A percentile compares a stretch with the other conserved stretches of the same genome.
phyloP scores from a whole-genome alignment of 495 filamentous ascomycete species.

The Neurospora sp. region DNA sequence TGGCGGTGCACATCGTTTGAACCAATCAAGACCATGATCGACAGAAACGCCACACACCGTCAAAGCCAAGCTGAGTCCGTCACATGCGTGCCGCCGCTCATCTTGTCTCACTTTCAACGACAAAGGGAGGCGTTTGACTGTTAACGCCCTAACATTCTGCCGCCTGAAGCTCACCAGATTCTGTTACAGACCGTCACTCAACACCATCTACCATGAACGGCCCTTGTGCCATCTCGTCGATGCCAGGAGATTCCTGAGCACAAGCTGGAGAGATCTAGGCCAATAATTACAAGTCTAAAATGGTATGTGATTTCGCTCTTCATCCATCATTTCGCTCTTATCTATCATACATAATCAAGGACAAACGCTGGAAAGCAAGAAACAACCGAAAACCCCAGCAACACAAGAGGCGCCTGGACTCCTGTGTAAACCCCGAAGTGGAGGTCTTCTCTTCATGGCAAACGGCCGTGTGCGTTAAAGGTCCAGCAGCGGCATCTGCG shows the following conservation, averaged over 20 bases:
- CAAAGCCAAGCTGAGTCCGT: neutral
- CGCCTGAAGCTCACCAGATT: neutral
- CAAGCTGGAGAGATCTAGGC: neutral
- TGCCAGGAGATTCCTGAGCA: neutral
- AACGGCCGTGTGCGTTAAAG: neutral
- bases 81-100: neutral
- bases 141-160: neutral
- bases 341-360: neutral
- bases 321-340: neutral
- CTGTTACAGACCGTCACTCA: neutral
- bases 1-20: conserved; percentile 8
- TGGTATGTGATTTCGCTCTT: neutral
- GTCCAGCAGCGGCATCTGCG: neutral
- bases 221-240: neutral
- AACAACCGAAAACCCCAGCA: neutral
- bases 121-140: neutral
- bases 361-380: neutral
- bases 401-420: neutral
- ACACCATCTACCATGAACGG: neutral
- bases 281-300: neutral
- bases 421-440: neutral
- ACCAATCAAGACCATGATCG: conserved; percentile 6
- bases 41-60: neutral
- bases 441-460: neutral
- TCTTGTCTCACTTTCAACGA: neutral